Conservation (phyloP, 345 rosid species). For the Microthlaspi erraticum region DNA sequence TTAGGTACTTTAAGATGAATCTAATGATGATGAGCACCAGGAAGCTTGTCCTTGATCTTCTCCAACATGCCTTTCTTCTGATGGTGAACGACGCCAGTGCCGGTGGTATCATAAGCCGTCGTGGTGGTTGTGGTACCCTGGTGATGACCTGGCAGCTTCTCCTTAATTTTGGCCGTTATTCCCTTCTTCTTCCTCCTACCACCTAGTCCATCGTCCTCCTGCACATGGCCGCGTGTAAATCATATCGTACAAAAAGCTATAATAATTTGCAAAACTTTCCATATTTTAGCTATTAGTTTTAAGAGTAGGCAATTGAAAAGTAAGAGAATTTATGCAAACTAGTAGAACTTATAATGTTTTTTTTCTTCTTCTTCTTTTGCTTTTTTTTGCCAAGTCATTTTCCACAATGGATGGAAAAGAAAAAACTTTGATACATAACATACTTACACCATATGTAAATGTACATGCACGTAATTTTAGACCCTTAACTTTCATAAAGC, state of each 20-base stretch:
- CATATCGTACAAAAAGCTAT: neutral
- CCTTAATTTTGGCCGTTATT: slow-evolving; percentile 48
- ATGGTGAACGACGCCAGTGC: slow-evolving; percentile 37
- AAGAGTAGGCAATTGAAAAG: neutral
- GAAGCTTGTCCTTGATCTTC: slow-evolving; percentile 70
- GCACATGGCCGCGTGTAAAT: neutral
- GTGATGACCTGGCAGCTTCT: slow-evolving; percentile 60
- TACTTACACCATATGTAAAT: no score
- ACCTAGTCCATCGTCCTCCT: slow-evolving; percentile 72
- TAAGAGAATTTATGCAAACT: no score
- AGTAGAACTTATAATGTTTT: no score
- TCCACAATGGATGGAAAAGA: no score
- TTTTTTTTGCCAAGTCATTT: no score
- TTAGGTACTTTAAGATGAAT: neutral
- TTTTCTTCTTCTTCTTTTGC: no score
- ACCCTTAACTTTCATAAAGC: no score
- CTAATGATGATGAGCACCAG: slow-evolving; percentile 45
- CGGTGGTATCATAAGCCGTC: slow-evolving; percentile 35
- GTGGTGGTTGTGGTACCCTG: slow-evolving; percentile 46
- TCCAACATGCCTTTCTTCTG: slow-evolving; percentile 71
- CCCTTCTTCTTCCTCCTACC: slow-evolving; percentile 77
- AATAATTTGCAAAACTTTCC: neutral
- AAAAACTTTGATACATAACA: no score
- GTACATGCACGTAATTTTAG: no score
- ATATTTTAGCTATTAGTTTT: neutral